A percentile compares a stretch with the other conserved stretches of the same genome.
Conservation (phyloP, 2,329 filamentous ascomycete species). For the Parafenestella ontariensis region DNA sequence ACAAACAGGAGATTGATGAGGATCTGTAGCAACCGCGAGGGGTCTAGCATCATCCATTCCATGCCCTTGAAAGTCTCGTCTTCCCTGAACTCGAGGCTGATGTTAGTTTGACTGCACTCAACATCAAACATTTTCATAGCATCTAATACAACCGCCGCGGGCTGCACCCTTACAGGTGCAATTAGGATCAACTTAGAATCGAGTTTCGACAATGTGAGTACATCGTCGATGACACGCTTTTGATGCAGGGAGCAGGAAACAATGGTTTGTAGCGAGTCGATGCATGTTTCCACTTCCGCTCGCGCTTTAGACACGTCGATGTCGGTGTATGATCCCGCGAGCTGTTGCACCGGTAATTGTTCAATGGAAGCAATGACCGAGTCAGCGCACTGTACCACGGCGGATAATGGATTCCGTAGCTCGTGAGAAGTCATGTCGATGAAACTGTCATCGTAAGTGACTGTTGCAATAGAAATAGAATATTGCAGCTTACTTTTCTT, state of each 20-base stretch:
- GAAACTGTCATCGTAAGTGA: slow-evolving; percentile 26
- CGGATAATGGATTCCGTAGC: slow-evolving; percentile 41
- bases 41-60: slow-evolving; percentile 40
- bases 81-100: slow-evolving; percentile 48
- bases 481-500: slow-evolving; percentile 35
- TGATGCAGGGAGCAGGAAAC: slow-evolving; percentile 50
- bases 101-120: slow-evolving; percentile 42
- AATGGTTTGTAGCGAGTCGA: slow-evolving; percentile 44
- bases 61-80: slow-evolving; percentile 50
- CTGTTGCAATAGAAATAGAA: neutral
- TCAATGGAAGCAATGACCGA: slow-evolving; percentile 47
- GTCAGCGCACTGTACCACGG: slow-evolving; percentile 54
- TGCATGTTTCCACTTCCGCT: slow-evolving; percentile 29
- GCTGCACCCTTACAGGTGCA: slow-evolving; percentile 32
- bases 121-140: slow-evolving; percentile 40
- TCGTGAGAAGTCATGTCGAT: slow-evolving; percentile 49
- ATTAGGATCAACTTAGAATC: slow-evolving; percentile 38
- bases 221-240: slow-evolving; percentile 51
- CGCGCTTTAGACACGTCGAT: slow-evolving; percentile 13
- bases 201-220: slow-evolving; percentile 46
- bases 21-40: slow-evolving; percentile 35
- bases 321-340: slow-evolving; percentile 1
- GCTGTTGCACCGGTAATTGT: slow-evolving; percentile 12
- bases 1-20: slow-evolving; percentile 37
- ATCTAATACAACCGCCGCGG: slow-evolving; percentile 27